These are phyloP conservation scores for Trametes villosa DNA, from an alignment of 768 basidiomycete species.

Conservation along the genomic window DNA sequence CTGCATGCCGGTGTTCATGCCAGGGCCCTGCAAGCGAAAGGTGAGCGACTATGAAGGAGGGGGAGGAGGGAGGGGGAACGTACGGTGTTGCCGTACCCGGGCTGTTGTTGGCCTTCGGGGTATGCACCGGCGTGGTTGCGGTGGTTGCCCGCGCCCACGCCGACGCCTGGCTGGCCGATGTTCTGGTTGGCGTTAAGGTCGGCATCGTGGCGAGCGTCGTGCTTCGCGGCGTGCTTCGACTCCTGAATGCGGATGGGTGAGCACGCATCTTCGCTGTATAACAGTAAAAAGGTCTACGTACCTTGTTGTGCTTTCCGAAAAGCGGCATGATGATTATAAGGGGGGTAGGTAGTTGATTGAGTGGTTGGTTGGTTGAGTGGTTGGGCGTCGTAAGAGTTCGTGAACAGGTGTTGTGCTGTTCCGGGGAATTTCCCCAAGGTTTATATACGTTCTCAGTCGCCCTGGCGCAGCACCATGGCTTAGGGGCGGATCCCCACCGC, in stretches of 20 bases:
- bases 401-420: too few relatives aligned
- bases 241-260: neutral
- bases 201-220: constrained; percentile 1
- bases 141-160: neutral
- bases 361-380: neutral
- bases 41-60: neutral
- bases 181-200: neutral
- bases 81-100: constrained; percentile 2
- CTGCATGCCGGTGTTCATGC: neutral
- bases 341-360: neutral
- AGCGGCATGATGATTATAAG: constrained; percentile 19
- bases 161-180: neutral
- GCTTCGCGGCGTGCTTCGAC: neutral
- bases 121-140: neutral
- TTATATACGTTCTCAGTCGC: too few relatives aligned
- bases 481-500: too few relatives aligned
- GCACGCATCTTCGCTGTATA: neutral
- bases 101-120: constrained; percentile 3
- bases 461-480: too few relatives aligned
- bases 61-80: neutral
- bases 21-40: neutral
- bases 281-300: neutral
- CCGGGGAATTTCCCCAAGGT: too few relatives aligned
- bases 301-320: constrained; percentile 29
- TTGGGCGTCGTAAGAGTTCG: neutral